phyloP scores from a whole-genome alignment of 2,329 filamentous ascomycete species.

The Aureobasidium sp. region DNA sequence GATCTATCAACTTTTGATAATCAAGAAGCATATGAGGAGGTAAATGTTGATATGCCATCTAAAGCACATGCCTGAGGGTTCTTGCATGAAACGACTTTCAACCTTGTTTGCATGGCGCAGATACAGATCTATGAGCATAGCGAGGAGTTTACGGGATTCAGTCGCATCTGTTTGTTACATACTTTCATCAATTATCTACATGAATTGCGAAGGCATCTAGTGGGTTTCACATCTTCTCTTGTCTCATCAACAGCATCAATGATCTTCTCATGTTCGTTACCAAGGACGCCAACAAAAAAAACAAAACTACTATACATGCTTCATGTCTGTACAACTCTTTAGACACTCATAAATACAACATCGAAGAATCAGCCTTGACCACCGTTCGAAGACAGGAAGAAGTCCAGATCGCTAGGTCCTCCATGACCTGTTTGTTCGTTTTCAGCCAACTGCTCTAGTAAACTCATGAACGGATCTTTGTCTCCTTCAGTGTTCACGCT shows the following conservation, averaged over 20 bases:
- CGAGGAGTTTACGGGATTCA: no score
- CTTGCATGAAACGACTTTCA: no score
- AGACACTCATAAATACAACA: no score
- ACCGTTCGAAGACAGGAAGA: conserved; percentile 50
- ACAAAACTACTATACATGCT: background rate
- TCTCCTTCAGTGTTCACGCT: conserved; percentile 44
- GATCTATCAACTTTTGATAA: background rate
- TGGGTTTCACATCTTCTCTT: no score
- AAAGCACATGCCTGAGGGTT: background rate
- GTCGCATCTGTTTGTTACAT: no score
- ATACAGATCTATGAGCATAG: no score
- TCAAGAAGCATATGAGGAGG: background rate
- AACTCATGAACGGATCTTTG: conserved; percentile 71
- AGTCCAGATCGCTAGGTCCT: conserved; percentile 68
- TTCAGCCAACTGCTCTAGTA: conserved; percentile 76
- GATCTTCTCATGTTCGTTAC: background rate
- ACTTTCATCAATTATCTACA: no score
- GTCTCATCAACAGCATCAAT: background rate
- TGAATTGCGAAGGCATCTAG: no score
- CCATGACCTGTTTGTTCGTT: conserved; percentile 61
- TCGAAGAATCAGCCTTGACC: background rate
- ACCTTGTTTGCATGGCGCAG: no score
- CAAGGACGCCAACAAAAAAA: background rate
- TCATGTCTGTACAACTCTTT: background rate
- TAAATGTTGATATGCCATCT: background rate